Base-by-base conservation (phyloP, 768 basidiomycete genomes). In the Podaxis rugospora region DNA sequence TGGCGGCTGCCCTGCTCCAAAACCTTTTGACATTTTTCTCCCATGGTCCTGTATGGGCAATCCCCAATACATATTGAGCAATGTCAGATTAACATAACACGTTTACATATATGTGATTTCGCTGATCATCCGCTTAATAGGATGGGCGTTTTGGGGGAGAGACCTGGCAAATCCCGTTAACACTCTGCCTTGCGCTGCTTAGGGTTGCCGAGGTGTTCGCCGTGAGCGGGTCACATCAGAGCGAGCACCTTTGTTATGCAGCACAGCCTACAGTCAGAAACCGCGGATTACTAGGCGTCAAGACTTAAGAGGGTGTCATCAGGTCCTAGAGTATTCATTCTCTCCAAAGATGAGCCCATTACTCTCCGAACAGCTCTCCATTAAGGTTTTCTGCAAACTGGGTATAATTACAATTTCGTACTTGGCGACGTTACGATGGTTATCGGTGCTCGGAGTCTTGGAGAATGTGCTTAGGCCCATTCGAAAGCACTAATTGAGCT, bases 251-350 rank as follows among this genome's bases (percentile, higher is more conserved):
- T 49, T 11, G 47, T 18, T 49, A 49, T 27, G 18, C 18, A 23
- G 47, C 47, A 49, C 47, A 49, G 47, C 47, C 47, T 11, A 27
- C 14, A 42, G 42, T 49, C 13, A 14, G 47, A 49, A 49, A 21
- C 11, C 5, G 2, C 0, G 25, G 9, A 27, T 49, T 49, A 49
- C 27, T 23, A 14, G 47, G 21, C 3, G 13, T 23, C 23, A 11
- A 49, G 18, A 49, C 13, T 7, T 7, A 11, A 11, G 9, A 13
- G 57, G 37, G 57, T 57, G 57, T 57, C 57, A 57, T 57, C 57
- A 57, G 55, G 57, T 57, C 57, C 57, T 50, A 14, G 11, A 46
- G 23, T 36, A 49, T 11, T 49, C 42, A 46, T 25, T 27, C 27
- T 32, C 14, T 14, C n/a, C 40, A 32, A 32, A 32, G 32, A 32